These are phyloP conservation scores for Teratosphaeria viscida DNA, from an alignment of 2,329 filamentous ascomycete species.

Conservation along the genomic window DNA sequence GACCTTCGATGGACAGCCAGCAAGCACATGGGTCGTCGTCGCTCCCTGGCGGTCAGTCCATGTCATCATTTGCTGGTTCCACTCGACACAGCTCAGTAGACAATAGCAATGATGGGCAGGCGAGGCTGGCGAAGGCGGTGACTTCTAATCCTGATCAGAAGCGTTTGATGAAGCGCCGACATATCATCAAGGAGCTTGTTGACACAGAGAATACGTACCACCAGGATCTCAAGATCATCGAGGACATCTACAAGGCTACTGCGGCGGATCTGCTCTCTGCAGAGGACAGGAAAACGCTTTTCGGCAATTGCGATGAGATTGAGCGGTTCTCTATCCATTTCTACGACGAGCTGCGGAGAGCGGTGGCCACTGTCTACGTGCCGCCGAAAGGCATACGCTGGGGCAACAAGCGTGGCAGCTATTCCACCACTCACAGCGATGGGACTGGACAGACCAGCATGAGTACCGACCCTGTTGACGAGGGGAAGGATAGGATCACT, in stretches of 20 bases:
- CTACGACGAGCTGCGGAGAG: slow-evolving; percentile 67
- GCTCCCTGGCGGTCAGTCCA: slow-evolving; percentile 22
- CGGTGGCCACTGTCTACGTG: slow-evolving; percentile 68
- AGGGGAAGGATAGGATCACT: slow-evolving; percentile 49
- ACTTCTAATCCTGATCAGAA: slow-evolving; percentile 42
- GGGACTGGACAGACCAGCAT: slow-evolving; percentile 20
- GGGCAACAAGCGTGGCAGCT: slow-evolving; percentile 41
- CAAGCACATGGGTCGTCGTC: slow-evolving; percentile 10
- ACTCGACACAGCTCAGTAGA: slow-evolving; percentile 19
- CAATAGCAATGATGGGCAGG: slow-evolving; percentile 12
- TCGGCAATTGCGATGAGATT: slow-evolving; percentile 86
- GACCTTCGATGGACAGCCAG: slow-evolving; percentile 24
- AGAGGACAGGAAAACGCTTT: slow-evolving; percentile 80
- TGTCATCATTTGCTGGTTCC: slow-evolving; percentile 24
- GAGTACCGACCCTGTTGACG: slow-evolving; percentile 26
- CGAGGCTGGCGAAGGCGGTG: slow-evolving; percentile 10
- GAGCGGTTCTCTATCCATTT: slow-evolving; percentile 77
- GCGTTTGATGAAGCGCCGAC: slow-evolving; percentile 66
- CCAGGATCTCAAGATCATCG: slow-evolving; percentile 91
- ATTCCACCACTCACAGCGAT: slow-evolving; percentile 34
- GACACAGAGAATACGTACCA: slow-evolving; percentile 89
- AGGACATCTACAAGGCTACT: slow-evolving; percentile 95
- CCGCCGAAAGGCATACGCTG: slow-evolving; percentile 48
- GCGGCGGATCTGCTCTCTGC: slow-evolving; percentile 56
- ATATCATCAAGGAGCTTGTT: slow-evolving; percentile 82